Evolutionary conservation across 2,329 filamentous ascomycete genomes (phyloP).

Genomic region (Penicillium sp.): DNA sequence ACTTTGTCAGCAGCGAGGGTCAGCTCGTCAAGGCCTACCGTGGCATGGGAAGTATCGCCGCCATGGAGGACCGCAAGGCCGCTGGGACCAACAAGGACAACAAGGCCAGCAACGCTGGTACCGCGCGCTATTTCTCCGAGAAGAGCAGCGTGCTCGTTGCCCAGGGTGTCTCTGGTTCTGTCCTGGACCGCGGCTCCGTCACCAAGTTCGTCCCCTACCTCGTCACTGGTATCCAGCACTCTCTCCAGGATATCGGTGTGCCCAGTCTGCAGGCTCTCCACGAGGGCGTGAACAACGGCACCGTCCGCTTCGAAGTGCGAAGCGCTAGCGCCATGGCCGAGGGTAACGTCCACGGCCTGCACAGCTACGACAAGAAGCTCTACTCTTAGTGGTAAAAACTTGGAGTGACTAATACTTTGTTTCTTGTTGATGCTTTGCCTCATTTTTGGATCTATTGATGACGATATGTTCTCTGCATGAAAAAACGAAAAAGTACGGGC

Average conservation of each 20-base stretch:
- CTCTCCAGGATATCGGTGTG: constrained; percentile 91
- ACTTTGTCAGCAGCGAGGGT: constrained; percentile 93
- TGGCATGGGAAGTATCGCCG: constrained; percentile 98
- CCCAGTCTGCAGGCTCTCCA: constrained; percentile 80
- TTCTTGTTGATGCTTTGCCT: constrained; percentile 23
- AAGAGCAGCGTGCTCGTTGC: constrained; percentile 93
- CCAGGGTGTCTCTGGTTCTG: constrained; percentile 86
- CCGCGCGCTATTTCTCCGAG: constrained; percentile 97
- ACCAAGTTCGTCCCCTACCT: constrained; percentile 97
- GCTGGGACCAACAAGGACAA: constrained; percentile 72
- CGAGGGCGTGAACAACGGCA: constrained; percentile 72
- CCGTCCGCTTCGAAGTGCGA: constrained; percentile 88
- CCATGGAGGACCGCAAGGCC: constrained; percentile 99
- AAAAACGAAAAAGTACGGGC: constrained; percentile 36
- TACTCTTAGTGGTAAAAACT: constrained; percentile 68
- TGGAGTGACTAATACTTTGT: constrained; percentile 6
- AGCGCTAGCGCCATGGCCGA: constrained; percentile 95
- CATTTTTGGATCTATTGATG: constrained; percentile 29
- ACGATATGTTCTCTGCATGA: constrained; percentile 35
- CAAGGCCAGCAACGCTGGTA: constrained; percentile 82
- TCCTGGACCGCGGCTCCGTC: constrained; percentile 69
- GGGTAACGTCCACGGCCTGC: constrained; percentile 93
- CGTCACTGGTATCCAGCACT: constrained; percentile 94
- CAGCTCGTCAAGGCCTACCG: constrained; percentile 99
- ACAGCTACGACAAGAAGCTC: constrained; percentile 99